Conservation (phyloP, 2,329 filamentous ascomycete genomes). For the Elsinoe perseae region DNA sequence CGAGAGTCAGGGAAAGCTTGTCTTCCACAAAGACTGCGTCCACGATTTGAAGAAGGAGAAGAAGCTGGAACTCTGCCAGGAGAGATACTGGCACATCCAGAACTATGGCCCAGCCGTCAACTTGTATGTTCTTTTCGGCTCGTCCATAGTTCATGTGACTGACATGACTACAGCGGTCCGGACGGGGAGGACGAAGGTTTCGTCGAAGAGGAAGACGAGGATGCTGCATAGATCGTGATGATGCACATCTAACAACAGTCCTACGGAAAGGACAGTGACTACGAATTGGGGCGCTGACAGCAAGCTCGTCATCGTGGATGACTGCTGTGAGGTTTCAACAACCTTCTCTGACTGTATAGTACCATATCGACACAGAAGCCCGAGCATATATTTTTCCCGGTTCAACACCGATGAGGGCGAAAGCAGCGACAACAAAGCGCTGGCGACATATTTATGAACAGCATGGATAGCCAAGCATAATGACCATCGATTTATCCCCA, state of each 20-base stretch:
- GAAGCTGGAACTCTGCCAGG: not conserved
- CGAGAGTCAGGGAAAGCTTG: not conserved
- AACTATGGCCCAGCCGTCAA: not conserved
- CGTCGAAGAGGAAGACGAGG: not conserved
- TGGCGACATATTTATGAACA: not conserved
- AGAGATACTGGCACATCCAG: not conserved
- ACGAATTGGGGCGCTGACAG: too few relatives aligned
- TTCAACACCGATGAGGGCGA: not conserved
- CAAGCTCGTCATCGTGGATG: too few relatives aligned
- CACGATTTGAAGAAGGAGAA: not conserved
- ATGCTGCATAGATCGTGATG: not conserved
- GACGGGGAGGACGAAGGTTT: not conserved
- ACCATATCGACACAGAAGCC: not conserved
- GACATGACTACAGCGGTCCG: not conserved
- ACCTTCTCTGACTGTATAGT: not conserved
- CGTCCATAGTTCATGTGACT: not conserved
- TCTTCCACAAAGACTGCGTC: constrained; percentile 4
- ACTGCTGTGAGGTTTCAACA: not conserved
- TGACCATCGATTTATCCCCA: not conserved
- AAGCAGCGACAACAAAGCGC: not conserved
- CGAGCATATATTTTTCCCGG: not conserved
- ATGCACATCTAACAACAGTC: not conserved
- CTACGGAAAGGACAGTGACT: too few relatives aligned
- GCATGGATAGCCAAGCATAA: not conserved
- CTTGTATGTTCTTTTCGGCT: not conserved